phyloP scores from a whole-genome alignment of 345 rosid genomes.

The Linum usitatissimum region DNA sequence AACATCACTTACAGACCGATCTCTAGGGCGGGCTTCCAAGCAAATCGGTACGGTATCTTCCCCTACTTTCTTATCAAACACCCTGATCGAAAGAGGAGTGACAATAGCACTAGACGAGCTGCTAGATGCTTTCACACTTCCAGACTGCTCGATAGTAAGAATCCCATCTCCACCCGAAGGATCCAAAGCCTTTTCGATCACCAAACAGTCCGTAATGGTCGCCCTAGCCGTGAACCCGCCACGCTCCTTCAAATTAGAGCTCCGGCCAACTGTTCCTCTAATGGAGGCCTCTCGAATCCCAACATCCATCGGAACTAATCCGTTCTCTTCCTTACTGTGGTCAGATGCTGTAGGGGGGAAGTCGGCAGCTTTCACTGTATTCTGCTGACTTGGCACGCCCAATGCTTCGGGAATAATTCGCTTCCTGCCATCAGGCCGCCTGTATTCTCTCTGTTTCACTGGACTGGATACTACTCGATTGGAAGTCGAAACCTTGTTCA shows the following conservation, averaged over 20 bases:
- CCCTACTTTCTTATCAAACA: slow-evolving; percentile 74
- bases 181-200: slow-evolving; percentile 67
- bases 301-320: slow-evolving; percentile 31
- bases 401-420: slow-evolving; percentile 98
- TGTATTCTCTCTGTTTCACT: slow-evolving; percentile 84
- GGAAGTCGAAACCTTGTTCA: slow-evolving; percentile 39
- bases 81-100: slow-evolving; percentile 49
- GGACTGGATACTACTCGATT: slow-evolving; percentile 56
- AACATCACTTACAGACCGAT: slow-evolving; percentile 65
- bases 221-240: slow-evolving; percentile 71
- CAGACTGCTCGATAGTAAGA: slow-evolving; percentile 48
- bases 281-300: slow-evolving; percentile 30
- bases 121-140: slow-evolving; percentile 42
- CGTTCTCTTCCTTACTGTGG: slow-evolving; percentile 37
- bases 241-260: slow-evolving; percentile 57
- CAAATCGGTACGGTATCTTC: slow-evolving; percentile 54
- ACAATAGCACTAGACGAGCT: slow-evolving; percentile 25
- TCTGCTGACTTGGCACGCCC: slow-evolving; percentile 61
- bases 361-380: slow-evolving; percentile 30
- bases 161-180: slow-evolving; percentile 43
- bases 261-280: slow-evolving; percentile 36
- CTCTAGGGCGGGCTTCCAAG: slow-evolving; percentile 86
- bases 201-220: slow-evolving; percentile 62
- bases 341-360: slow-evolving; percentile 31
- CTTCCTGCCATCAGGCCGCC: slow-evolving; percentile 96